Evolutionary conservation across 768 basidiomycete species (phyloP), one percentile per base, ranked within the genome.

Genomic region (Russula emetica): DNA sequence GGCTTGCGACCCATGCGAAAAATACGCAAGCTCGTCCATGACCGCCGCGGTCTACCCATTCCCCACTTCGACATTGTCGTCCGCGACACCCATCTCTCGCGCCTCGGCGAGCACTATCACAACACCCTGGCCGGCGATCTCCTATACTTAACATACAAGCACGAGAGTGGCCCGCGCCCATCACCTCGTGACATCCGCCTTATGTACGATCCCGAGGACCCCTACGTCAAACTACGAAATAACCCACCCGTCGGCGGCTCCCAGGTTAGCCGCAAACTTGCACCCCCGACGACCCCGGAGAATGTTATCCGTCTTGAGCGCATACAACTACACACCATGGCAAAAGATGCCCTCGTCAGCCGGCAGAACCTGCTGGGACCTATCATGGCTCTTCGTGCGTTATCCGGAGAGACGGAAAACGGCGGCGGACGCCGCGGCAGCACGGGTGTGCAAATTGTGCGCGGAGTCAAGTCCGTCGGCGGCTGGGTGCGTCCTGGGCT

Each of bases 81-180:
- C 40, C 86, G 87, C 71, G 85, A 91, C 71, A 87, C 85, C 62
- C 83, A 85, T 6, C 80, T 82, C 62, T 87, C 83, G 66, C 85
- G 95, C 47, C 82, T 94, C 60, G 79, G 80, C 59, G 86, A 92
- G 66, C 93, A 98, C 78, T 98, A 97, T 78, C 73, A 90, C 74
- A 76, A 78, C 44, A 87, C 94, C 10, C 80, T 98, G 64, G 84
- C 85, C 24, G 89, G 94, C 74, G 83, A 98, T 77, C 79, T 94
- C 69, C 85, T 98, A 83, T 99, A 99, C 82, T 87, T 98, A 82
- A 89, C 88, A 58, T 97, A 98, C 78, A 78, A 82, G 55, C 96
- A 98, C 75, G 81, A 86, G 69, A 75, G 78, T 49, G 78, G 74
- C n/a, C 75, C 81, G 6, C 81, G 79, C 52, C 80, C 82, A 14